Base-by-base conservation (phyloP, 306 rosid genomes). In the Ziziphus jujuba region DNA sequence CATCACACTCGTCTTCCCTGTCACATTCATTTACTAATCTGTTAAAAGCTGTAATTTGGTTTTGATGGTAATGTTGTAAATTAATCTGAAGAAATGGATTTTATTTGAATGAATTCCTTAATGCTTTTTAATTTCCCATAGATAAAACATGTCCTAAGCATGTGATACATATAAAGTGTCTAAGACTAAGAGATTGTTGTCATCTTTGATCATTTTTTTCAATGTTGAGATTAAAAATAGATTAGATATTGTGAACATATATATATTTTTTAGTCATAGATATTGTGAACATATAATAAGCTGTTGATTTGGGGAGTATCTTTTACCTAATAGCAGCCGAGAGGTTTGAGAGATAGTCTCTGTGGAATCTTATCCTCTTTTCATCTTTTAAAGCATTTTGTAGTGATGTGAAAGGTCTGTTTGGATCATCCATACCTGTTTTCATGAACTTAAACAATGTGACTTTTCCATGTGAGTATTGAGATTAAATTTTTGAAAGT, bases 381-480 rank as follows among this genome's bases (percentile, higher is more conserved):
- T 89, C 91, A 56, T 89, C 98, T 3, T 72, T 77, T 71, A 92
- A 72, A 53, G 95, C 79, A 69, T 76, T 85, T 17, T 78, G 70
- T 62, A 89, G 53, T 63, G 80, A 63, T 63, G 55, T 77, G 59
- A 78, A 87, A 23, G 79, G 77, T 68, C 61, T 67, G 38, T 69
- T 86, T 74, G 85, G 83, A 67, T 92, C 98, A 80, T 92, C 98
- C 95, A 92, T 89, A 59, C 98, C 98, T 92, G 74, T 59, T 63
- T 68, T 61, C 9, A 71, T 34, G 63, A 65, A 68, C 55, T 40
- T 60, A 10, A 63, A 59, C 66, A 57, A 40, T n/a, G 58, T 57
- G 45, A 56, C 2, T 50, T 52, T 43, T 24, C 23, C 40, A 11
- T 53, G 13, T 15, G 23, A 28, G 20, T 16, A 51, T 65, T 44